Evolutionary conservation across 805 yeast species (phyloP), one percentile per base, ranked within the genome.

Genomic region (Wickerhamiella brachini): DNA sequence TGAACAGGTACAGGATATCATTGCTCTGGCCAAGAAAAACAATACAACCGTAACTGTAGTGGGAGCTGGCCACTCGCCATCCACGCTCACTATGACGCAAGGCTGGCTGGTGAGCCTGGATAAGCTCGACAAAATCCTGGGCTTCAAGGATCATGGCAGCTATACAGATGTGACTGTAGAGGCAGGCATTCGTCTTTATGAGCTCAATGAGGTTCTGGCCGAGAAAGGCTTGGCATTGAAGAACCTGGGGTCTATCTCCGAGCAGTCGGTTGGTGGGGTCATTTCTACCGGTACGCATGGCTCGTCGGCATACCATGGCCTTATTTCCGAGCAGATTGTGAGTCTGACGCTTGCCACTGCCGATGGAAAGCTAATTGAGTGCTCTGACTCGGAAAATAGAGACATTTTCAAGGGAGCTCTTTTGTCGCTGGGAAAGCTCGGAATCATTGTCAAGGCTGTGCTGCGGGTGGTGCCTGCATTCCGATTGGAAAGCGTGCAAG

Each of bases 201-300:
- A 85, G 63, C 68, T 90, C 62, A 87, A 85, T 65, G 79, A 79
- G 10, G 72, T 72, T 54, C 71, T 90, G 54, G 81, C 78, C 23
- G 55, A 70, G 12, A 73, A 77, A 55, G 82, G 83, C 1, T 75
- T 86, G 53, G 94, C 95, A 5, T 71, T 90, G 52, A 97, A 90
- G 66, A 90, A 85, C 61, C 71, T 93, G 60, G 97, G 97, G 1
- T 88, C 97, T 1, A 90, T 90, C 50, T 80, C 93, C 42, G 96
- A 87, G 55, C 97, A 90, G 65, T 84, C 95, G 15, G 73, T 88
- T 23, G 97, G 95, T 2, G 98, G 98, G n/a, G 80, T 89, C 57
- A 87, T 93, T 45, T 83, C 95, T 1, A 90, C 97, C 0, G 97
- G 97, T 26, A 88, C 97, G 0, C 98, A 90, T 63, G 98, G 98